Conservation (phyloP, 805 yeast species). For the Sugiyamaella boreocaroliniensis region DNA sequence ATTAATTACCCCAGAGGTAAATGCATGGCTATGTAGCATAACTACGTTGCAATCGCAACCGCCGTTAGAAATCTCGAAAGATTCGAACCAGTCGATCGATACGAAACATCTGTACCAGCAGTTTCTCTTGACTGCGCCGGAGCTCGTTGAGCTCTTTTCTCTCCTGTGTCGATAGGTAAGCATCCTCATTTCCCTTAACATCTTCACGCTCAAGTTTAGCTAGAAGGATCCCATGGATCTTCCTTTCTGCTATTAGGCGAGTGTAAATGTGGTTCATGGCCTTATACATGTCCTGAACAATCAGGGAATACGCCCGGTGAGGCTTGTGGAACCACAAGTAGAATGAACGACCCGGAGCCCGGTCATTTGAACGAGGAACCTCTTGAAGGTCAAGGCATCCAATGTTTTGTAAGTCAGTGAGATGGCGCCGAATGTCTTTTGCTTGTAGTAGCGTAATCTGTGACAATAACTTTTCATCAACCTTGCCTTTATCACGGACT, state of each 20-base stretch:
- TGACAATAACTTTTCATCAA: constrained; percentile 79
- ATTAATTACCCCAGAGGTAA: neutral
- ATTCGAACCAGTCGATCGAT: constrained; percentile 34
- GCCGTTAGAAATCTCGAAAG: constrained; percentile 32
- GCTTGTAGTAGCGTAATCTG: constrained; percentile 72
- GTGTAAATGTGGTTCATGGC: constrained; percentile 40
- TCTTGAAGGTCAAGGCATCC: constrained; percentile 86
- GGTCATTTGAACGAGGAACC: constrained; percentile 83
- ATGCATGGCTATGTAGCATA: neutral
- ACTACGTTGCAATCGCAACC: neutral
- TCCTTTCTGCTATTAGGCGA: constrained; percentile 37
- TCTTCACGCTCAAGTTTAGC: constrained; percentile 85
- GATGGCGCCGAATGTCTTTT: constrained; percentile 62
- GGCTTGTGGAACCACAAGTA: constrained; percentile 70
- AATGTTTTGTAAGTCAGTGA: constrained; percentile 57
- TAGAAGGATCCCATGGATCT: constrained; percentile 57
- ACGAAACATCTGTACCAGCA: constrained; percentile 28
- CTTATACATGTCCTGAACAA: constrained; percentile 44
- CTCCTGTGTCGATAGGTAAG: constrained; percentile 67
- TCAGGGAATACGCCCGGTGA: constrained; percentile 41
- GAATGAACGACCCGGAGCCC: constrained; percentile 85
- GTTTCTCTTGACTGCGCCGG: constrained; percentile 27
- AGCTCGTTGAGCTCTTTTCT: constrained; percentile 60
- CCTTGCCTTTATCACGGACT: constrained; percentile 58
- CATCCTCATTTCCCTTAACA: constrained; percentile 74